Evolutionary conservation across 345 rosid genomes (phyloP), one percentile per base, ranked within the genome.

Genomic region (Crucihimalaya himalaica): DNA sequence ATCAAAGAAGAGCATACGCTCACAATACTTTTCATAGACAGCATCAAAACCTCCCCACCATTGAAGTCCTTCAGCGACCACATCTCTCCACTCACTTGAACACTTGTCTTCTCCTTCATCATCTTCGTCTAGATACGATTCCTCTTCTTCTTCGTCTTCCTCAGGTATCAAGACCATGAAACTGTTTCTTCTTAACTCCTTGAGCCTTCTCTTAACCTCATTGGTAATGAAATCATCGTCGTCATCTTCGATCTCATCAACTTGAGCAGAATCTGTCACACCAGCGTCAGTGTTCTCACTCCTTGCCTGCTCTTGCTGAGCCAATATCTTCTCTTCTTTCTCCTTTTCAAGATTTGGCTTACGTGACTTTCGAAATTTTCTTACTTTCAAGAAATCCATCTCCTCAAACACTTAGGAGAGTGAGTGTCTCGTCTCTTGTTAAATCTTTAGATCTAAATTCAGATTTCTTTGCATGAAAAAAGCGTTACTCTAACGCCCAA

Each of bases 1-100:
- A 81, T 90, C 97, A 68, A 86, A 95, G 84, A 83, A 89, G 68
- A 95, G 81, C 97, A 95, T 95, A 52, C 90, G 75, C 66, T 92
- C 96, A 12, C 94, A 86, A 72, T 95, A 95, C 82, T 88, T 90
- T 43, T 83, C 96, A 79, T 95, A 90, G 14, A 92, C 84, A 77
- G 85, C 89, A 85, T 92, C 96, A 77, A 95, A 90, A 8, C 97
- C 98, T 48, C 89, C 90, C 98, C 99, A 95, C 99, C 96, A 92
- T 72, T 85, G 90, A 66, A 92, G 85, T 45, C 88, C 97, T 75
- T 92, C 91, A 18, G 90, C 96, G 68, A 88, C 99, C 8, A 89
- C 88, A 75, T 92, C 99, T 79, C 92, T 87, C 96, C 98, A 95
- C 70, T 87, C 89, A 58, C 57, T 74, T 14, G 88, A 81, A 72